A percentile compares a stretch with the other conserved stretches of the same genome.
phyloP scores from a whole-genome alignment of 75 land plant genomes.

The Pinus tabuliformis region DNA sequence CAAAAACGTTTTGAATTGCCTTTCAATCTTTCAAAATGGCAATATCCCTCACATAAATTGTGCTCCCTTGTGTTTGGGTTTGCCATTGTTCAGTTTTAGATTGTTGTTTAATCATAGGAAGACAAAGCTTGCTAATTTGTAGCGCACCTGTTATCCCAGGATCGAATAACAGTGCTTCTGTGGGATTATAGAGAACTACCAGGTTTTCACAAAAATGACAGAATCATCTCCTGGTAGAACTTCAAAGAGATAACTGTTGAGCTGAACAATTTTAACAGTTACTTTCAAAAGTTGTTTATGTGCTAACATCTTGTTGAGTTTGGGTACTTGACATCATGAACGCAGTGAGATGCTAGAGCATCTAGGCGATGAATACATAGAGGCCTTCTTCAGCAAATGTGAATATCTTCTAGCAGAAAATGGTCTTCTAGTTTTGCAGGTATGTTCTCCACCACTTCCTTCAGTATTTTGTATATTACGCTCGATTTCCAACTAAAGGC shows the following conservation, averaged over 20 bases:
- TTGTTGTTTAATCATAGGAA: no score
- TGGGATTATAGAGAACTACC: conserved; percentile 80
- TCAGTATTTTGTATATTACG: not conserved
- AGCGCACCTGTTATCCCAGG: conserved; percentile 30
- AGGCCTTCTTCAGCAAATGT: conserved; percentile 73
- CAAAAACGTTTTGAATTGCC: no score
- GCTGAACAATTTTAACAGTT: not conserved
- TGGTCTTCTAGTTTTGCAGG: conserved; percentile 88
- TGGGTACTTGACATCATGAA: not conserved
- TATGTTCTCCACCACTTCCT: conserved; percentile 10
- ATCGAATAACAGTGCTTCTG: conserved; percentile 59
- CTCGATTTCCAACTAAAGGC: no score
- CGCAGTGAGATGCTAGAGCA: conserved; percentile 92
- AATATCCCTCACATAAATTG: no score
- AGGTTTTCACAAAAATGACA: conserved; percentile 53
- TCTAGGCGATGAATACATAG: conserved; percentile 87
- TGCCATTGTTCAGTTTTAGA: no score
- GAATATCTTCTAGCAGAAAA: conserved; percentile 73
- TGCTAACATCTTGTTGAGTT: not conserved
- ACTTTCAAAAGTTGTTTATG: not conserved
- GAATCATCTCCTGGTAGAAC: conserved; percentile 88
- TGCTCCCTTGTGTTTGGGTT: no score
- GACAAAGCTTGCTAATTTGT: no score
- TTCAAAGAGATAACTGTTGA: not conserved
- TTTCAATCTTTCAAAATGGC: no score